Percentiles rank a stretch among this genome's conserved stretches.
Conservation (phyloP, 228 moss, liverwort and hornwort species). For the Sphagnum magellanicum region DNA sequence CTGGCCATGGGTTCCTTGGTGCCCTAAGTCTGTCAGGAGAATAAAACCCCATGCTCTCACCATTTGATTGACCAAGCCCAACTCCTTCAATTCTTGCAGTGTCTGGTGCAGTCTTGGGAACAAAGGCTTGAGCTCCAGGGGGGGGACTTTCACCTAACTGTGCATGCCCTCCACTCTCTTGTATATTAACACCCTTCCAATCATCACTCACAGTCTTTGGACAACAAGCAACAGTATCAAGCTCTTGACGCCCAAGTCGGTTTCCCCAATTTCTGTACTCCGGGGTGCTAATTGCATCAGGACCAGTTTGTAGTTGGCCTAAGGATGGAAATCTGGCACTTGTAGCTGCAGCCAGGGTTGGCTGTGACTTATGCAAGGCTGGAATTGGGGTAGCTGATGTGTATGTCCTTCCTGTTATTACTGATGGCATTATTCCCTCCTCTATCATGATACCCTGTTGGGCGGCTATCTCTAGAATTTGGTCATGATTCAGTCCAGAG, state of each 20-base stretch:
- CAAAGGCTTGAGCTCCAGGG: conserved; percentile 17
- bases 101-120: conserved; percentile 24
- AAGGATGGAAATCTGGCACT: conserved; percentile 13
- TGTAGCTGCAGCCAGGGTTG: conserved; percentile 3
- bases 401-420: conserved; percentile 10
- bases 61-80: conserved; percentile 24
- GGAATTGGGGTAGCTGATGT: conserved; percentile 12
- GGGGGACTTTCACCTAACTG: conserved; percentile 28
- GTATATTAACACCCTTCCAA: conserved; percentile 40
- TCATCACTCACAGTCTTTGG: conserved; percentile 46
- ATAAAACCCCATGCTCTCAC: conserved; percentile 19
- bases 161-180: conserved; percentile 34
- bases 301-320: conserved; percentile 15
- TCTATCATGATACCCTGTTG: conserved; percentile 43
- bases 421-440: conserved; percentile 19
- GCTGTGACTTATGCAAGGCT: conserved; percentile 17
- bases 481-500: conserved; percentile 29
- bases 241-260: conserved; percentile 36
- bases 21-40: conserved; percentile 39
- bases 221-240: conserved; percentile 44
- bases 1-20: conserved; percentile 28
- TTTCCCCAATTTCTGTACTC: conserved; percentile 19
- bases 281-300: conserved; percentile 12
- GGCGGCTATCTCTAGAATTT: conserved; percentile 34
- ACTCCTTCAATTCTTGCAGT: conserved; percentile 30